Evolutionary conservation across 2,329 filamentous ascomycete genomes (phyloP), one percentile per base, ranked within the genome.

Genomic region (Ophiostoma himal-ulmi): DNA sequence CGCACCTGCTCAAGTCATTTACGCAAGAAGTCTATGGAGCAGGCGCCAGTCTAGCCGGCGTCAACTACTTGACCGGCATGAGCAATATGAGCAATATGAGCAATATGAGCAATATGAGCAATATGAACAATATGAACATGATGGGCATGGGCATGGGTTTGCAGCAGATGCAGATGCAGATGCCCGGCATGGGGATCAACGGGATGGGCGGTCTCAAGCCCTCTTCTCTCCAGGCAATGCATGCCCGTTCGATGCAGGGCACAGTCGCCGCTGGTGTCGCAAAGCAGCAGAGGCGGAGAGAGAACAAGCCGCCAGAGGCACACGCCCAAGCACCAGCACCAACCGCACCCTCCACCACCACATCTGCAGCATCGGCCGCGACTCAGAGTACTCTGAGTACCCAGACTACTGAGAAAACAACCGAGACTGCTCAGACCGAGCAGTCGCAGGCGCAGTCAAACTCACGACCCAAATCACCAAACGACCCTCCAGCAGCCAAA

Each of bases 1-100:
- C 72, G 20, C 65, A 72, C 26, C 44, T 73, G 37, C 36, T 77
- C 52, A 75, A 73, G 52, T 68, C 74, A 8, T 75, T 76, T 71
- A 70, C 75, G 52, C 71, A 71, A 64, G 75, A 75, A 26, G 71
- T 75, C 41, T 73, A 74, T 67, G 71, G 71, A 10, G 68, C 60
- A 39, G 69, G 64, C 37, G 26, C 14, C 44, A 37, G 66, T 22
- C 26, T 69, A 1, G 67, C 64, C 60, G 70, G 52, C n/a, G 60
- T 39, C 67, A 62, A 68, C 10, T 60, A 70, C 5, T n/a, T 66
- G n/a, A 26, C n/a, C 64, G 37, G 37, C 36, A 66, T 66, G 64
- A 41, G 22, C 37, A 22, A n/a, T 1, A 54, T 52, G 14, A 64
- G 37, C 60, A 22, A 20, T 3, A 64, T 37, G 26, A 60, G 17